These are phyloP conservation scores for Pseudogymnoascus sp. DNA, from an alignment of 2,329 filamentous ascomycete genomes.

Conservation along the genomic window DNA sequence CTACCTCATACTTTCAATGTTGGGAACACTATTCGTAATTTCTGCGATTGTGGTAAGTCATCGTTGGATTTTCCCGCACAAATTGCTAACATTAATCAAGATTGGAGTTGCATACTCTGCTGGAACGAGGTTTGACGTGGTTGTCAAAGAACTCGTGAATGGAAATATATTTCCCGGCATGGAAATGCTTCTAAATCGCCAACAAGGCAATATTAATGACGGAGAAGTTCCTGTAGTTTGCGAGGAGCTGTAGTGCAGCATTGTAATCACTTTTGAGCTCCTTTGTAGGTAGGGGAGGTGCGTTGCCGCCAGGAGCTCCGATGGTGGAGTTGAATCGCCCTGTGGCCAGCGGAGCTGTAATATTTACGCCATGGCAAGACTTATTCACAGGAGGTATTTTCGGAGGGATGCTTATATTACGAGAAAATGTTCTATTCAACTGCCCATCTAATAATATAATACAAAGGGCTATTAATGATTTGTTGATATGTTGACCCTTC, in stretches of 20 bases:
- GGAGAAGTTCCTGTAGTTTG: background rate
- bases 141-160: background rate
- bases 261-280: too few species aligned
- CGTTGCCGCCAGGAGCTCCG: too few species aligned
- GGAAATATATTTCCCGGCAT: background rate
- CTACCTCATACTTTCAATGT: slow-evolving; percentile 58
- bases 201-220: background rate
- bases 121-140: background rate
- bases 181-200: background rate
- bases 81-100: background rate
- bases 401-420: background rate
- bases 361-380: background rate
- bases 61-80: background rate
- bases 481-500: background rate
- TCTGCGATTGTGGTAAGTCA: slow-evolving; percentile 66
- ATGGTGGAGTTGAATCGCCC: too few species aligned
- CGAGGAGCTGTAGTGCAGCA: background rate
- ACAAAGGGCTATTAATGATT: background rate
- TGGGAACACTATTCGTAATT: slow-evolving; percentile 62
- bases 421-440: background rate
- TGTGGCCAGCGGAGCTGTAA: background rate
- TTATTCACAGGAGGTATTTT: background rate
- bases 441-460: background rate
- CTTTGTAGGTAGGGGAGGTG: too few species aligned
- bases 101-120: background rate